phyloP scores from a whole-genome alignment of 148 eudicot species.

The Rhododendron vialii region DNA sequence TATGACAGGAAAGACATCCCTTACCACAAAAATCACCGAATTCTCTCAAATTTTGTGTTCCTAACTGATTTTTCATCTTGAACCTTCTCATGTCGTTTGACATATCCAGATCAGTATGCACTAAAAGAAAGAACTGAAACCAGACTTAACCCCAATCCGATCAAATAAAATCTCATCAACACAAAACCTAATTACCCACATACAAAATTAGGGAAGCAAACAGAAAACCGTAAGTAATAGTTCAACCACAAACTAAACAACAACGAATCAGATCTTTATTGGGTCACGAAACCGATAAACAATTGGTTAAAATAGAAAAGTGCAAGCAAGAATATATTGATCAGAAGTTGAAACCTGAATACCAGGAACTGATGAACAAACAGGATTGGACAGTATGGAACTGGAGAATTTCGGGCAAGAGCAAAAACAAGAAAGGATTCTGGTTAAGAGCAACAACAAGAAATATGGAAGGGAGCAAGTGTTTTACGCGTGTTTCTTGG shows the following conservation, averaged over 20 bases:
- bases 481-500: neutral
- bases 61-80: neutral
- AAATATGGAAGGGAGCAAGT: neutral
- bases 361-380: neutral
- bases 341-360: neutral
- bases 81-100: neutral
- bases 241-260: neutral
- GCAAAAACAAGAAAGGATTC: neutral
- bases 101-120: neutral
- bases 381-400: neutral
- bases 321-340: neutral
- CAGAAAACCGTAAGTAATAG: neutral
- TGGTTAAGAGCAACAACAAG: neutral
- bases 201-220: neutral
- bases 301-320: neutral
- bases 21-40: neutral
- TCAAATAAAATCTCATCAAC: neutral
- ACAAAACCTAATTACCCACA: neutral
- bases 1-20: neutral
- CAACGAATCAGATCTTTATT: neutral
- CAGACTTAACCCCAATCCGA: neutral
- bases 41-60: too few species aligned
- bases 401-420: neutral
- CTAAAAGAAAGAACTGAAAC: neutral
- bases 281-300: neutral